Conservation (phyloP, 345 rosid species). For the Eucalyptus sp. region DNA sequence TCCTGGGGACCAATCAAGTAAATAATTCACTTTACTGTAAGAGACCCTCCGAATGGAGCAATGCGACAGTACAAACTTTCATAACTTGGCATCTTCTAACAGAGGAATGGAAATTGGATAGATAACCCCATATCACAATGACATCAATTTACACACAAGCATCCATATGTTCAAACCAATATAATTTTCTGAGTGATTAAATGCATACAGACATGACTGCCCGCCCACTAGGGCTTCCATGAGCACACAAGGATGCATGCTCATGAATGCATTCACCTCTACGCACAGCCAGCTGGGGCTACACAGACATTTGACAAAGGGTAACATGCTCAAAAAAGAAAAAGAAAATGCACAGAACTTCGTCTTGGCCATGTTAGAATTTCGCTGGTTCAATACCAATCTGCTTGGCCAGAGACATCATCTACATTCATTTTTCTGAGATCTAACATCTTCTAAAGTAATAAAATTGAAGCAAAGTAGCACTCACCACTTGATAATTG, state of each 20-base stretch:
- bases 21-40: not conserved
- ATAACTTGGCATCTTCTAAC: not conserved
- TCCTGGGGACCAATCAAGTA: slow-evolving; percentile 25
- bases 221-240: not conserved
- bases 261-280: not conserved
- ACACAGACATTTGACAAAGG: not conserved
- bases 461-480: not conserved
- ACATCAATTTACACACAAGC: not conserved
- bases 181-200: not conserved
- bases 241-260: not conserved
- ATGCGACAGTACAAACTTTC: not conserved
- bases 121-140: not conserved
- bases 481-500: slow-evolving; percentile 51
- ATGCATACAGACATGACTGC: not conserved
- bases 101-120: not conserved
- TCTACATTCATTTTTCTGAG: not conserved
- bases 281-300: not conserved
- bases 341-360: not conserved
- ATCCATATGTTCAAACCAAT: not conserved
- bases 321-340: not conserved
- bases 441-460: not conserved
- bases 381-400: not conserved
- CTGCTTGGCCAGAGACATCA: not conserved
- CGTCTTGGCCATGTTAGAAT: not conserved
- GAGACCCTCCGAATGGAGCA: not conserved